phyloP scores from a whole-genome alignment of 257 asterid genomes.

The Plantago elongata region DNA sequence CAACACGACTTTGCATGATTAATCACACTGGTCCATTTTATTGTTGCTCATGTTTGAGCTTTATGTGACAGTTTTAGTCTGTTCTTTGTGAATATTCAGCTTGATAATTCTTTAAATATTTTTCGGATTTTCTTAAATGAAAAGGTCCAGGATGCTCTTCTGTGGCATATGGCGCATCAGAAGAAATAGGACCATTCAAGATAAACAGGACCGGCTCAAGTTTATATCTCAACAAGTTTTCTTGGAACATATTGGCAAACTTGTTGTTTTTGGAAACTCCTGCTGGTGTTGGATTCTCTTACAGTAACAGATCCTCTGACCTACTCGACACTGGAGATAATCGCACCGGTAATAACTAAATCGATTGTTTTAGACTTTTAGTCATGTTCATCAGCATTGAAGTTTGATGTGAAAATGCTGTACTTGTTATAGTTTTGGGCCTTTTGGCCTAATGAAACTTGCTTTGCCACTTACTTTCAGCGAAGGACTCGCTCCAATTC shows the following conservation, averaged over 20 bases:
- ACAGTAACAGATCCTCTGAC: slow-evolving; percentile 76
- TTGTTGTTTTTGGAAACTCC: slow-evolving; percentile 83
- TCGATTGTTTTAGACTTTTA: too few relatives aligned
- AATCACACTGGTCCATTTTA: too few relatives aligned
- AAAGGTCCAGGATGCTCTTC: slow-evolving; percentile 97
- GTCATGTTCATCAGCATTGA: too few relatives aligned
- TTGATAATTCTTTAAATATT: not conserved
- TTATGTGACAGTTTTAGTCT: too few relatives aligned
- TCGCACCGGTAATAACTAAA: slow-evolving; percentile 51
- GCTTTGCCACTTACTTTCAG: slow-evolving; percentile 26
- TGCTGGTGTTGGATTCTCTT: slow-evolving; percentile 93
- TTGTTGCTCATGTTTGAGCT: too few relatives aligned
- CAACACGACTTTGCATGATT: too few relatives aligned
- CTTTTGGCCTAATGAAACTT: not conserved
- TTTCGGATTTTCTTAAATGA: not conserved
- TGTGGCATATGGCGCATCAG: slow-evolving; percentile 97
- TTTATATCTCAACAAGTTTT: slow-evolving; percentile 60
- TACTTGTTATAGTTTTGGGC: not conserved
- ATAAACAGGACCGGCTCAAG: slow-evolving; percentile 58
- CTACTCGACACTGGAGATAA: slow-evolving; percentile 74
- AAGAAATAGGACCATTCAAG: slow-evolving; percentile 89
- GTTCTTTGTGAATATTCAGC: too few relatives aligned
- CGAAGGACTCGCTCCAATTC: slow-evolving; percentile 74
- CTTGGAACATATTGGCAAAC: slow-evolving; percentile 87
- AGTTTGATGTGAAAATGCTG: not conserved